phyloP scores from a whole-genome alignment of 139 green algal species.

The Tetraselmis striata region DNA sequence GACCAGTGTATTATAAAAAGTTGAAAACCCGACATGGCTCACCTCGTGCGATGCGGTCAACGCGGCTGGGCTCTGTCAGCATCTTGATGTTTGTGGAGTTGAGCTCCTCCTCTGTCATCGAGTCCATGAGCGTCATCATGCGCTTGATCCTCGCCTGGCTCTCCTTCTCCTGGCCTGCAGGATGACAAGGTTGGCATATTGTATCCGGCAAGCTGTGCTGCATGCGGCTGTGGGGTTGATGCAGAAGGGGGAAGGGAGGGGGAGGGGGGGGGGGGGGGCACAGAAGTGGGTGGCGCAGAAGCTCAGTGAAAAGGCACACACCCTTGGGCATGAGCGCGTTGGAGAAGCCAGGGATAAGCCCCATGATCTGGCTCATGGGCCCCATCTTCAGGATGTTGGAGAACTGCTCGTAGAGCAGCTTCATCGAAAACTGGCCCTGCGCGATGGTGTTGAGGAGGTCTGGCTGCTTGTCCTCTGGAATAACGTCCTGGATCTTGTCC shows the following conservation, averaged over 20 bases:
- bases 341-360: constrained; percentile 91
- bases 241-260: not conserved
- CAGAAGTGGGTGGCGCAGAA: no score
- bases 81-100: constrained; percentile 58
- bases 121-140: constrained; percentile 98
- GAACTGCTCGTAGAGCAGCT: constrained; percentile 96
- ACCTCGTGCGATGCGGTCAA: constrained; percentile 51
- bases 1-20: no score
- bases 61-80: constrained; percentile 35
- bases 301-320: not conserved
- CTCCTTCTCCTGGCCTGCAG: constrained; percentile 78
- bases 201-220: not conserved
- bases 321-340: constrained; percentile 57
- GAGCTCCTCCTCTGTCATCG: constrained; percentile 78
- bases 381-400: constrained; percentile 93
- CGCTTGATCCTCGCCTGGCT: constrained; percentile 74
- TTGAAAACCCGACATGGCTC: no score
- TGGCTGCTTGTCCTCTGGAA: constrained; percentile 65
- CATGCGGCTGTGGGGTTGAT: not conserved
- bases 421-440: constrained; percentile 88
- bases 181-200: not conserved
- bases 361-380: constrained; percentile 88
- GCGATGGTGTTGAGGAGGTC: constrained; percentile 87
- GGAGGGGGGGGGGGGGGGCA: no score
- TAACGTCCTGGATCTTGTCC: constrained; percentile 79